A percentile compares a stretch with the other conserved stretches of the same genome.
Evolutionary conservation across 768 basidiomycete genomes (phyloP).

Genomic region (Cytidiella melzeri): DNA sequence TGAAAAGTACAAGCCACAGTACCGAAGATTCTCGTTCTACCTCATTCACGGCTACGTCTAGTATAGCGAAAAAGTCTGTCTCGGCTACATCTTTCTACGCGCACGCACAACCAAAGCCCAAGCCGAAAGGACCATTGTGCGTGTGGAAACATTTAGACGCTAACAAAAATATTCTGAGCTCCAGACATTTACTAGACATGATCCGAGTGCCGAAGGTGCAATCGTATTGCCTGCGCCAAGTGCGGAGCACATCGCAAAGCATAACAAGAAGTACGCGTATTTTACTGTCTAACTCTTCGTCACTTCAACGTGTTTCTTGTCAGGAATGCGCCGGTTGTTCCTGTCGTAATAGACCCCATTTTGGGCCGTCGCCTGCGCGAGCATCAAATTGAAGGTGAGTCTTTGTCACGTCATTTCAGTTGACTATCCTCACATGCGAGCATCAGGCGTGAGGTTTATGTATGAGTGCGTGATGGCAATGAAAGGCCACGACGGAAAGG

Average conservation of each 20-base stretch:
- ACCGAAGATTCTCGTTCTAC: too few relatives aligned
- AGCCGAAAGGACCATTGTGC: conserved; percentile 38
- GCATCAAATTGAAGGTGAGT: conserved; percentile 82
- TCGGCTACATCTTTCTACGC: conserved; percentile 62
- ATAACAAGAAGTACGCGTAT: conserved; percentile 59
- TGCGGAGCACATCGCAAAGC: conserved; percentile 55
- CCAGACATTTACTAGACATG: conserved; percentile 33
- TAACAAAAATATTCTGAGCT: neutral
- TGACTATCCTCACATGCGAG: neutral
- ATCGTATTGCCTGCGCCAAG: conserved; percentile 82
- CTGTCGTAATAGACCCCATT: conserved; percentile 90
- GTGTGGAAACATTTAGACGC: conserved; percentile 18
- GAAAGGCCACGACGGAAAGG: conserved; percentile 78
- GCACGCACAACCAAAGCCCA: conserved; percentile 26
- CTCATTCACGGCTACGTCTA: too few relatives aligned
- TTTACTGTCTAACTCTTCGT: neutral
- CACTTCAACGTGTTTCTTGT: neutral
- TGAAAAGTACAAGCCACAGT: too few relatives aligned
- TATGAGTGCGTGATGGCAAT: conserved; percentile 97
- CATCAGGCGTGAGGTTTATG: conserved; percentile 73
- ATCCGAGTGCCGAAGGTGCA: conserved; percentile 70
- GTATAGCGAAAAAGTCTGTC: conserved; percentile 34
- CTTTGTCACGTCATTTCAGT: conserved; percentile 9
- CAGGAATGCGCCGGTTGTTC: conserved; percentile 62
- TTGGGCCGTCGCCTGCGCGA: conserved; percentile 69